phyloP scores from a whole-genome alignment of 2,329 filamentous ascomycete genomes.

The Periconia sp. region DNA sequence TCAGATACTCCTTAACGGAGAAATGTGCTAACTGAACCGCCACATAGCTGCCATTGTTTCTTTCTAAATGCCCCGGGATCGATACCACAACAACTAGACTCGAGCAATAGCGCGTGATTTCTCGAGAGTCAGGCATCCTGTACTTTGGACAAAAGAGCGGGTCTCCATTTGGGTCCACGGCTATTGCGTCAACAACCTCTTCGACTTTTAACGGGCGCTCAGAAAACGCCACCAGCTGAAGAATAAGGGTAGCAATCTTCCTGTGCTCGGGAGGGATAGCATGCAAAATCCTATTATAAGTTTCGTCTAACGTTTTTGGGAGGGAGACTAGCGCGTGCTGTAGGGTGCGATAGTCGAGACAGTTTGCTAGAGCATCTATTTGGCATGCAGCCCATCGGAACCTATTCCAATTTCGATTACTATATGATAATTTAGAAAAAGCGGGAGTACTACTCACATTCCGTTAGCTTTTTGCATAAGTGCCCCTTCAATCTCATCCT shows the following conservation, averaged over 20 bases:
- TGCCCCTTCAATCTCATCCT: conserved; percentile 31
- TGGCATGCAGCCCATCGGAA: conserved; percentile 32
- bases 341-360: conserved; percentile 19
- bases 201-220: conserved; percentile 17
- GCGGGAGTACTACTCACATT: conserved; percentile 22
- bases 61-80: too few relatives aligned
- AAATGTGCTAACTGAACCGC: too few relatives aligned
- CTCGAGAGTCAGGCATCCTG: too few relatives aligned
- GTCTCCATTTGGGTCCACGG: conserved; percentile 25
- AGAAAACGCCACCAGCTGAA: conserved; percentile 30
- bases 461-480: conserved; percentile 28
- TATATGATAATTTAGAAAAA: background rate
- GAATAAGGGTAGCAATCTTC: conserved; percentile 21
- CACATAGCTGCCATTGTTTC: too few relatives aligned
- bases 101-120: too few relatives aligned
- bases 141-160: too few relatives aligned
- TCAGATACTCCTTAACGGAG: too few relatives aligned
- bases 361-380: conserved; percentile 22
- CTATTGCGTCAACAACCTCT: conserved; percentile 28
- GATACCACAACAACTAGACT: too few relatives aligned
- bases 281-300: conserved; percentile 30
- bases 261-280: conserved; percentile 18
- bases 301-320: conserved; percentile 27
- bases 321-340: conserved; percentile 20
- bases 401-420: conserved; percentile 15